A percentile compares a stretch with the other conserved stretches of the same genome.
Evolutionary conservation across 495 filamentous ascomycete species (phyloP).

Genomic region (Glonium stellatum): DNA sequence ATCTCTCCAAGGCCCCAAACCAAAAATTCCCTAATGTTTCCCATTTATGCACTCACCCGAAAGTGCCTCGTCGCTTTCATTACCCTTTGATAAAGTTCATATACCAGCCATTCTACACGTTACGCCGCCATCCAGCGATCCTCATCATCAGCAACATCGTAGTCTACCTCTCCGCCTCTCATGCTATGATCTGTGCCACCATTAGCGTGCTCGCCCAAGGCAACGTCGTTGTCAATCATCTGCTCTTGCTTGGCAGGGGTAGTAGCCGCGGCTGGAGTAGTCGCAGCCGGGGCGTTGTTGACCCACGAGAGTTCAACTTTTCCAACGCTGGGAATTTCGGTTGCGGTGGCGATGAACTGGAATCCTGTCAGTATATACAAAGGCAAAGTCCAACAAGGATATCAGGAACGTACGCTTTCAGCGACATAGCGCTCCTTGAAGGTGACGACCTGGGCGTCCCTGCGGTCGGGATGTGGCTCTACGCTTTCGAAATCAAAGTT

Average conservation of each 20-base stretch:
- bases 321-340: constrained; percentile 65
- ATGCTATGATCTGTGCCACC: not conserved
- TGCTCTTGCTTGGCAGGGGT: not conserved
- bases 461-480: constrained; percentile 52
- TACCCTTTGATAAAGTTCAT: too few species aligned
- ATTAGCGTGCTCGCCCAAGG: constrained; percentile 2
- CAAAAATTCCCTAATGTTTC: constrained; percentile 1
- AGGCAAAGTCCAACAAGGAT: not conserved
- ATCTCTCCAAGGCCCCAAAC: too few species aligned
- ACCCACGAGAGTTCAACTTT: constrained; percentile 74
- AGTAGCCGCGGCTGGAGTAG: not conserved
- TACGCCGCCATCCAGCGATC: constrained; percentile 21
- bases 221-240: constrained; percentile 1
- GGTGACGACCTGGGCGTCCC: constrained; percentile 56
- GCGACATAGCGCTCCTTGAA: constrained; percentile 89
- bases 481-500: constrained; percentile 78
- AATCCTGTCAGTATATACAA: not conserved
- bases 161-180: constrained; percentile 15
- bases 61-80: too few species aligned
- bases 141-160: constrained; percentile 28
- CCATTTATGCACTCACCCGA: too few species aligned
- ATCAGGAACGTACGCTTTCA: constrained; percentile 48
- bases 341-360: constrained; percentile 58
- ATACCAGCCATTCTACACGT: not conserved
- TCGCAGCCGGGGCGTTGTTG: not conserved